Evolutionary conservation across 225 moss, liverwort and hornwort species (phyloP).

Genomic region (Physcomitrellopsis africana): DNA sequence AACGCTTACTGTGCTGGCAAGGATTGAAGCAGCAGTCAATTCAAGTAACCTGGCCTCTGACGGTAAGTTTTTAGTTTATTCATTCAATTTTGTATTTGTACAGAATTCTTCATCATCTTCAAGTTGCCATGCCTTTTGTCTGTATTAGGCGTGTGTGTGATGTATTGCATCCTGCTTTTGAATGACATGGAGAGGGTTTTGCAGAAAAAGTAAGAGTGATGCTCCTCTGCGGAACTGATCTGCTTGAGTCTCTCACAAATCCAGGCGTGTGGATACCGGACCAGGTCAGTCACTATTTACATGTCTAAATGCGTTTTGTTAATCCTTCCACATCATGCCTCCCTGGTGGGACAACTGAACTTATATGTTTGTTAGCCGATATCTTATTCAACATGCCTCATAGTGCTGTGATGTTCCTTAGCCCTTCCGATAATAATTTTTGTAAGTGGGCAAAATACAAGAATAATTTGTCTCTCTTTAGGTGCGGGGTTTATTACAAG

Average conservation of each 20-base stretch:
- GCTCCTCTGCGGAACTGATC: slow-evolving; percentile 75
- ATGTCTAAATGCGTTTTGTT: not conserved
- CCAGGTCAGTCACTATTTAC: slow-evolving; percentile 48
- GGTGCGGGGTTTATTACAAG: slow-evolving; percentile 71
- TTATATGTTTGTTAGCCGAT: not conserved
- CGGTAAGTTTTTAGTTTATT: not conserved
- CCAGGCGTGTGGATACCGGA: slow-evolving; percentile 83
- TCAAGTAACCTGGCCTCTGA: not conserved
- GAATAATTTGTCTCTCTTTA: slow-evolving; percentile 23
- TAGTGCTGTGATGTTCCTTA: slow-evolving; percentile 10
- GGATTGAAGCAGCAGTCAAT: slow-evolving; percentile 61
- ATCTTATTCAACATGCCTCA: slow-evolving; percentile 2
- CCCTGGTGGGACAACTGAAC: not conserved
- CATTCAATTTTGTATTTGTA: not conserved
- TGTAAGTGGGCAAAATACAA: slow-evolving; percentile 15
- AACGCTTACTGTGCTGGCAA: slow-evolving; percentile 72
- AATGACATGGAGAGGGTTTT: slow-evolving; percentile 7
- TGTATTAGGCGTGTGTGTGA: not conserved
- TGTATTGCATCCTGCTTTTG: not conserved
- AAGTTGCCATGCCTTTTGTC: slow-evolving; percentile 11
- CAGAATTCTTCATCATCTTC: not conserved
- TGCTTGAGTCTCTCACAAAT: slow-evolving; percentile 61
- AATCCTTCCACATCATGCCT: not conserved
- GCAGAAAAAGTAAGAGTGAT: slow-evolving; percentile 79
- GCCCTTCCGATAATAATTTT: not conserved